These are phyloP conservation scores for Blastocystis sp. DNA, from an alignment of 352 stramenopile genomes.

Conservation along the genomic window DNA sequence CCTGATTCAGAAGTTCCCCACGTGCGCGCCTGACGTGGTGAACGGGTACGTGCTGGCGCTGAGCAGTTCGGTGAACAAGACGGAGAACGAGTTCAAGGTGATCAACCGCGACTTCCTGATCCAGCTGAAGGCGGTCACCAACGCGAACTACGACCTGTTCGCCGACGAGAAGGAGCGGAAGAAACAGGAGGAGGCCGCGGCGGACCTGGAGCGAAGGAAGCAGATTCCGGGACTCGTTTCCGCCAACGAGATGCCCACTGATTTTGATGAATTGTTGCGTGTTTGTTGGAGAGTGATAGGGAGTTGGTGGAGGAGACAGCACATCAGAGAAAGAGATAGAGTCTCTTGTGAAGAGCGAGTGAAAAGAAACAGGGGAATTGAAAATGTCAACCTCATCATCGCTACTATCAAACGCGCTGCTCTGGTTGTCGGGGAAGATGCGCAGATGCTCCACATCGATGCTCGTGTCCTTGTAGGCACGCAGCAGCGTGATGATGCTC, in stretches of 20 bases:
- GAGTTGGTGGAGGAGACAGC: neutral
- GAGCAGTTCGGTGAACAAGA: constrained; percentile 92
- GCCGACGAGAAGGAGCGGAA: constrained; percentile 72
- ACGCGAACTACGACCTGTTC: constrained; percentile 75
- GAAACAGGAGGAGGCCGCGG: constrained; percentile 73
- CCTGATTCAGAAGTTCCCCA: constrained; percentile 89
- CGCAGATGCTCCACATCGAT: constrained; percentile 40
- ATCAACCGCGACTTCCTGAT: constrained; percentile 99
- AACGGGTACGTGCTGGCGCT: constrained; percentile 88
- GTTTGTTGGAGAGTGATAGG: constrained; percentile 9
- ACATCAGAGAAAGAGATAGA: neutral
- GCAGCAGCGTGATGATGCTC: constrained; percentile 51
- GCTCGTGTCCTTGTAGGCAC: constrained; percentile 33
- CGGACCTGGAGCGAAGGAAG: constrained; percentile 66
- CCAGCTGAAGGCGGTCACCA: constrained; percentile 82
- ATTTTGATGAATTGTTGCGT: constrained; percentile 47
- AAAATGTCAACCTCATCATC: constrained; percentile 44
- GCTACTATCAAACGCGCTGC: neutral
- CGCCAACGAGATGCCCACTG: constrained; percentile 69
- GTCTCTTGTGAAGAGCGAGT: neutral
- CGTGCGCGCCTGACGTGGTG: constrained; percentile 92
- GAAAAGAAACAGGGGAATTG: constrained; percentile 13
- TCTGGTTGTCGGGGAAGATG: constrained; percentile 47
- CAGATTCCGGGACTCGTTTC: constrained; percentile 38
- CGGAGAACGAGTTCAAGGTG: constrained; percentile 89